Conservation (phyloP, 2,329 filamentous ascomycete genomes). For the Clonostachys byssicola region DNA sequence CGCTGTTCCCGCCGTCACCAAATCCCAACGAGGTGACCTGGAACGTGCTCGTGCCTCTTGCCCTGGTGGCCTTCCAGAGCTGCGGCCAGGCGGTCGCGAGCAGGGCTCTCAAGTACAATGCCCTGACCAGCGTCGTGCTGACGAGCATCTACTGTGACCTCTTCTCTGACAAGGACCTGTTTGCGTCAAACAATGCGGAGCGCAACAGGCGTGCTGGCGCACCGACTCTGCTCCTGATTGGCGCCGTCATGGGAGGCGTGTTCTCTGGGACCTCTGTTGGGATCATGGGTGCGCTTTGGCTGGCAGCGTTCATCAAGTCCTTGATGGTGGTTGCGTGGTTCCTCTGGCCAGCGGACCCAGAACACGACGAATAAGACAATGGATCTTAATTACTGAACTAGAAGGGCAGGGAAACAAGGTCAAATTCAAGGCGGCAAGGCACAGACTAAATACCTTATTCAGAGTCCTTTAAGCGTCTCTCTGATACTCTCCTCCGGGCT, state of each 20-base stretch:
- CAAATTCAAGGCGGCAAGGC: too few relatives aligned
- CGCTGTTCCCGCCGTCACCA: slow-evolving; percentile 32
- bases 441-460: too few relatives aligned
- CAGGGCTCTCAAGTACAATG: slow-evolving; percentile 63
- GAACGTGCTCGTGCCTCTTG: slow-evolving; percentile 62
- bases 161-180: slow-evolving; percentile 58
- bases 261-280: slow-evolving; percentile 43
- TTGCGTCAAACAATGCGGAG: slow-evolving; percentile 38
- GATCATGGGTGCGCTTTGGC: slow-evolving; percentile 53
- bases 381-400: too few relatives aligned
- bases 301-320: slow-evolving; percentile 52
- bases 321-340: slow-evolving; percentile 54
- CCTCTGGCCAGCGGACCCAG: slow-evolving; percentile 44
- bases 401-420: too few relatives aligned
- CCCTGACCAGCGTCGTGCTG: slow-evolving; percentile 73
- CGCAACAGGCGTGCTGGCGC: slow-evolving; percentile 46
- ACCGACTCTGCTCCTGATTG: slow-evolving; percentile 41
- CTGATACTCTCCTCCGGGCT: too few relatives aligned
- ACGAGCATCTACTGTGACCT: slow-evolving; percentile 81
- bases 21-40: slow-evolving; percentile 43
- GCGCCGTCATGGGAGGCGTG: slow-evolving; percentile 44
- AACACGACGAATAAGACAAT: too few relatives aligned
- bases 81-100: slow-evolving; percentile 76
- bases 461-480: too few relatives aligned
- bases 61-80: slow-evolving; percentile 70